Evolutionary conservation across 176 grass and related monocot species (phyloP), one percentile per base, ranked within the genome.

Genomic region (Bolboschoenus planiculmis): DNA sequence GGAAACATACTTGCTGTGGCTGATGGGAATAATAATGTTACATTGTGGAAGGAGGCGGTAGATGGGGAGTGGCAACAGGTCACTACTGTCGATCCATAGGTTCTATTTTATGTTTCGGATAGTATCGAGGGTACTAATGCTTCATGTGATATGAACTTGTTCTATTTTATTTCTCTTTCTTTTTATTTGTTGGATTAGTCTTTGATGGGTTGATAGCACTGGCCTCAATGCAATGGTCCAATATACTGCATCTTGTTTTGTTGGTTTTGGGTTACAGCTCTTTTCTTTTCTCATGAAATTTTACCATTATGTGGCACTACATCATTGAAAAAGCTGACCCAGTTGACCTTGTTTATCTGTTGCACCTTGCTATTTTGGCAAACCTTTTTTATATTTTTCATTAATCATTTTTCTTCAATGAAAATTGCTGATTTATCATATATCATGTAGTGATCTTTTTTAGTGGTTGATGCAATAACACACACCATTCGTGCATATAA

Each of bases 21-120:
- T 11, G 92, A 94, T 43, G 87, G 92, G 40, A 89, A 85, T 40
- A 94, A 89, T 79, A 87, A 91, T 74, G 89, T 94, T 24, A 94
- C 89, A 35, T 83, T 91, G 16, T 94, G 92, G 89, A 89, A 88
- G 79, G 89, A 94, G 81, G 92, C 89, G 0, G 85, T 89, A 33
- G 87, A 94, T 34, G 89, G 87, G 10, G 89, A 94, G 89, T 94
- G 92, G 92, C 92, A 87, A 83, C 92, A 94, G 84, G 85, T 89
- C 61, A 89, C 87, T 21, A 91, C 85, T 20, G 92, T 94, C 10
- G 92, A 94, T 68, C 87, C 89, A 8, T 91, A 89, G 85, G 15
- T 63, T 33, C 14, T 42, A 13, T 30, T 7, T 65, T 65, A 68
- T 20, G 60, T 51, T 86, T 61, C 6, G 7, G 43, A 24, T 60